phyloP scores from a whole-genome alignment of 2,329 filamentous ascomycete species.

The Colletotrichum sp. region DNA sequence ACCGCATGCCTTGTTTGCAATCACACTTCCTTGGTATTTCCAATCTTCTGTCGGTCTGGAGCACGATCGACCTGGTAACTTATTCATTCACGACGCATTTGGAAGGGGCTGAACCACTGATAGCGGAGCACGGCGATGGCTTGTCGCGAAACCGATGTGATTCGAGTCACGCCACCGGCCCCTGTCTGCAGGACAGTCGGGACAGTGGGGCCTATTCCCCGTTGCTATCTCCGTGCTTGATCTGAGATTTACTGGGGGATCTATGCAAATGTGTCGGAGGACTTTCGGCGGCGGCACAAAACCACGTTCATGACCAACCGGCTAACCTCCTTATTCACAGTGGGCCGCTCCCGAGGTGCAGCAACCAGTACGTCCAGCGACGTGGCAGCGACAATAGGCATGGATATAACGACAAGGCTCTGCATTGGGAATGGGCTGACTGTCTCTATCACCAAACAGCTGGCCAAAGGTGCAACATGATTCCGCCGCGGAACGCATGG shows the following conservation, averaged over 20 bases:
- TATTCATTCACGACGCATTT: neutral
- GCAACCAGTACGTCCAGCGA: neutral
- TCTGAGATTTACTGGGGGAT: constrained; percentile 1
- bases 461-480: neutral
- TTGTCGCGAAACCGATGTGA: neutral
- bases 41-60: neutral
- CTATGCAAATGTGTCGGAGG: neutral
- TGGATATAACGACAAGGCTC: neutral
- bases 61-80: neutral
- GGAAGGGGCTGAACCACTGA: neutral
- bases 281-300: neutral
- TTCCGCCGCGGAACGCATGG: neutral
- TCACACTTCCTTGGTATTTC: neutral
- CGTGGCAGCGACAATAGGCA: neutral
- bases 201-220: neutral
- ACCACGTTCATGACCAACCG: neutral
- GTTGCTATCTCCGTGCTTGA: constrained; percentile 6
- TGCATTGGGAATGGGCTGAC: neutral
- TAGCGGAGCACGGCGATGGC: constrained; percentile 1
- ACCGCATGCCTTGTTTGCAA: constrained; percentile 1
- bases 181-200: neutral
- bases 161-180: constrained; percentile 11
- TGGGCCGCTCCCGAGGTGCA: neutral
- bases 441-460: neutral
- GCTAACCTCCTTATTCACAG: neutral